Evolutionary conservation across 2,329 filamentous ascomycete species (phyloP), one percentile per base, ranked within the genome.

Genomic region (Aureobasidium sp.): DNA sequence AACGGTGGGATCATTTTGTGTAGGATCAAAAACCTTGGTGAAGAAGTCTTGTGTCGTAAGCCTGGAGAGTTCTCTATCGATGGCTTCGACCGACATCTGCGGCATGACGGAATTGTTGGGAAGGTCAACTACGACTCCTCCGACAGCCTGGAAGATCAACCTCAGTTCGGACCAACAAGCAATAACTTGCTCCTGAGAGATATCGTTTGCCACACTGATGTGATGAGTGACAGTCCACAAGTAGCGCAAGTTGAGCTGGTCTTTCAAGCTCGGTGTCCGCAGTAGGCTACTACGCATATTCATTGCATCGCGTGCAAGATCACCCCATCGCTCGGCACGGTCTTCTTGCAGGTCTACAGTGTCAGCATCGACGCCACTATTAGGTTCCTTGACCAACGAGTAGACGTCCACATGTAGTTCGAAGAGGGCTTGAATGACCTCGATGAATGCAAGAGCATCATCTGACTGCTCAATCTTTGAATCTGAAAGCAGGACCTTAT

Each of bases 21-120:
- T 88, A 40, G 91, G 86, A 63, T 90, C 88, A 71, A 97, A 97
- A 0, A 99, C 83, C 40, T 87, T 90, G 56, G 91, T 81, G 74
- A 99, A 97, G 73, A 97, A 97, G 70, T 97, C 93, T 84, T 96
- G 94, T 0, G 93, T 97, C 15, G 90, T 96, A 37, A 97, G 81
- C 68, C 92, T 91, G 14, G 90, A 93, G 29, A 97, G 88, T 71
- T 99, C 93, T 60, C 91, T 86, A 65, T 97, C 92, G 8, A 94
- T 87, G 0, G 91, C 90, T n/a, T 83, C 81, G 2, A 85, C 76
- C 0, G 93, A 97, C 54, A 99, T 83, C 65, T 94, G 89, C 0
- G 91, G 85, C 86, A 99, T 96, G 22, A 92, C 83, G 1, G 85
- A 83, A 70, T 96, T 97, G 72, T 99, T 97, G 4, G 87, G 78